These are phyloP conservation scores for Candida krabiensis DNA, from an alignment of 805 yeast genomes.

Conservation along the genomic window DNA sequence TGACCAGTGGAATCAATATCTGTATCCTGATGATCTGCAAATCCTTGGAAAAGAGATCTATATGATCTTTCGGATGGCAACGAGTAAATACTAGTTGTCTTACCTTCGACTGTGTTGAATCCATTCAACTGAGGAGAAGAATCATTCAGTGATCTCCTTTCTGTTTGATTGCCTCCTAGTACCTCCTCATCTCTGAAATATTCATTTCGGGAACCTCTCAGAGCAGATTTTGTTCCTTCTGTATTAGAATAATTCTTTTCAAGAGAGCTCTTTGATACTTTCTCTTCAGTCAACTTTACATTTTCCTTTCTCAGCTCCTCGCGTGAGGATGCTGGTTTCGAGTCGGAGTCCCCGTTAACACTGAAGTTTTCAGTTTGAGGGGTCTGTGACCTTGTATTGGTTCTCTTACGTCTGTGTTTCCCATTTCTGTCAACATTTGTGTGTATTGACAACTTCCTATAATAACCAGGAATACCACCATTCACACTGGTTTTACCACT, in stretches of 20 bases:
- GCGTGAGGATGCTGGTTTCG: background rate
- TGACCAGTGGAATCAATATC: conserved; percentile 1
- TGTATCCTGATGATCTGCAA: conserved; percentile 1
- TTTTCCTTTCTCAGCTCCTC: no score
- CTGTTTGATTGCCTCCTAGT: background rate
- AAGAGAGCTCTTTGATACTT: background rate
- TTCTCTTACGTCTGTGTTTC: conserved; percentile 4
- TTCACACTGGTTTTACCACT: conserved; percentile 34
- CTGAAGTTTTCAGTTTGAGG: conserved; percentile 1
- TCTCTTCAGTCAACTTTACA: background rate
- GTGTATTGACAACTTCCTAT: conserved; percentile 23
- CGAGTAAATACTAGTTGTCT: background rate
- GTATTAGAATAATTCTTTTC: background rate
- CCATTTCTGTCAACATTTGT: conserved; percentile 2
- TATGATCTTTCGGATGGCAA: conserved; percentile 5
- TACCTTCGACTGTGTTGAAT: background rate
- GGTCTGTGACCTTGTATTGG: conserved; percentile 1
- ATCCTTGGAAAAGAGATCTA: conserved; percentile 9
- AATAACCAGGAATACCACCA: conserved; percentile 33
- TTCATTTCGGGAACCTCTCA: background rate
- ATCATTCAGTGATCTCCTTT: background rate
- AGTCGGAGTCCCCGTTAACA: background rate
- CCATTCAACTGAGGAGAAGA: no score
- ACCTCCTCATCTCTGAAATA: background rate
- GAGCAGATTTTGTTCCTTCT: background rate